These are phyloP conservation scores for Gautieria morchelliformis DNA, from an alignment of 768 basidiomycete species.

Conservation along the genomic window DNA sequence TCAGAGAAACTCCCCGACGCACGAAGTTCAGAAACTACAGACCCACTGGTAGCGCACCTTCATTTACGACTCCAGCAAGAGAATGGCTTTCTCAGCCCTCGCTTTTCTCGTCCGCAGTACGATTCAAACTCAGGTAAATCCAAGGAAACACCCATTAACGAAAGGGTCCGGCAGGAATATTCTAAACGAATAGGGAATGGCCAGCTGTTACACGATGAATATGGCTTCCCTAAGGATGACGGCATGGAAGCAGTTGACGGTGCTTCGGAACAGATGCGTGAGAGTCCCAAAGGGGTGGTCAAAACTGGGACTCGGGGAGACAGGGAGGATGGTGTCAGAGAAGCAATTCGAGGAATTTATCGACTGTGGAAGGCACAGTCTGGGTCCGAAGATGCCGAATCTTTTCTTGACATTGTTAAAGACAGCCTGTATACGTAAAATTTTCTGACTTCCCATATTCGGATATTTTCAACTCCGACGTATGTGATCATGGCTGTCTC, in stretches of 20 bases:
- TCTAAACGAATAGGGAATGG: too few relatives aligned
- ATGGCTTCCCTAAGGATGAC: neutral
- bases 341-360: slow-evolving; percentile 48
- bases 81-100: slow-evolving; percentile 9
- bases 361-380: slow-evolving; percentile 41
- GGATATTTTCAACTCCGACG: neutral
- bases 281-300: neutral
- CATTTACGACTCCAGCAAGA: slow-evolving; percentile 8
- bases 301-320: slow-evolving; percentile 11
- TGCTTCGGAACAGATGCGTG: too few relatives aligned
- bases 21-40: slow-evolving; percentile 12
- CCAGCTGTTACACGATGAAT: too few relatives aligned
- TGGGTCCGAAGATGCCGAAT: neutral
- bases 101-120: neutral
- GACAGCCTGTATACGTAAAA: neutral
- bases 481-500: neutral
- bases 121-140: neutral
- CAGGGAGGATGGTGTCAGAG: slow-evolving; percentile 34
- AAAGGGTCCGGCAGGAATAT: too few relatives aligned
- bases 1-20: slow-evolving; percentile 8
- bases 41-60: slow-evolving; percentile 10
- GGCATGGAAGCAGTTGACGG: neutral
- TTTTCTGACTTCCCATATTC: neutral
- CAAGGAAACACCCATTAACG: too few relatives aligned
- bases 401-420: slow-evolving; percentile 2